Base-by-base conservation (phyloP, 805 yeast species). In the Saturnispora serradocipensis region DNA sequence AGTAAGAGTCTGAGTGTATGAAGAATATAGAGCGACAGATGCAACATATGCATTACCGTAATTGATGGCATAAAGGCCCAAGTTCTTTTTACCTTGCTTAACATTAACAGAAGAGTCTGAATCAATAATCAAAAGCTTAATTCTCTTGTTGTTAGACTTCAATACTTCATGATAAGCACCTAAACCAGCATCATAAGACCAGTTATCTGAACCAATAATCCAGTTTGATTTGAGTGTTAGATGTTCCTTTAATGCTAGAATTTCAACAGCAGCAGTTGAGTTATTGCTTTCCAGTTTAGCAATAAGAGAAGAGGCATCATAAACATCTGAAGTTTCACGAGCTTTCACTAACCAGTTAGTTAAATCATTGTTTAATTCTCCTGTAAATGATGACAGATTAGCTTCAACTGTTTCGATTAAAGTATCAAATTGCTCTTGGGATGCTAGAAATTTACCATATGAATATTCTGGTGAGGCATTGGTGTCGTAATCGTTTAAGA, bases 61-160 rank as follows among this genome's bases (percentile, higher is more conserved):
- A 68, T 88, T 87, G 96, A 91, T 87, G 45, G 97, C 97, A 65
- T 88, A 91, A 45, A 91, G 73, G 51, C 97, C 98, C 57, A 90
- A 81, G 65, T 91, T 96, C 69, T 91, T 88, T 73, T 89, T 88
- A 67, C 93, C 81, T 56, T 78, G 72, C 57, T 75, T 69, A 46
- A 61, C 60, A 30, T 67, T 62, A 38, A 72, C 69, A 53, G 75
- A 75, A 11, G 96, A 91, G 63, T 88, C 90, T 15, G 90, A 84
- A 65, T 91, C 97, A 61, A 91, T 83, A 53, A 91, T 74, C 62
- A 91, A 77, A 77, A 91, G 77, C 66, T 91, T 91, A 59, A 91
- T 70, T 64, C 88, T 86, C 64, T 81, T 76, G 54, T 54, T 55
- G 45, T 83, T 83, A 0, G 90, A 81, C 27, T 89, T 70, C 44